phyloP scores from a whole-genome alignment of 345 rosid species.

The Salix exigua region DNA sequence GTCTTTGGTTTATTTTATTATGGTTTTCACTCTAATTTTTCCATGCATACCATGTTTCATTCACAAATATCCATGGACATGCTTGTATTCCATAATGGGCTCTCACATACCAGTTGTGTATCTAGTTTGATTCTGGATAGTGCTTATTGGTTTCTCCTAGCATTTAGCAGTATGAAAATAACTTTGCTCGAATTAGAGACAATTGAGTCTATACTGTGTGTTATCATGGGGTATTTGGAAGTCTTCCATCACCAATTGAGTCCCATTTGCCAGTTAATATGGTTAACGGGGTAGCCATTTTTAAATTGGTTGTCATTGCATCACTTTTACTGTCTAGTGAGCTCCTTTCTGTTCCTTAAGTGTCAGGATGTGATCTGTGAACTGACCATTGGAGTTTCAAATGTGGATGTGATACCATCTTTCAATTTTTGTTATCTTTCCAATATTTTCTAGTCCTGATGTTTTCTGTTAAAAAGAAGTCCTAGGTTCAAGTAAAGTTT shows the following conservation, averaged over 20 bases:
- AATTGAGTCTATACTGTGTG: not conserved
- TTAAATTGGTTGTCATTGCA: not conserved
- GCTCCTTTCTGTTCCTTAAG: not conserved
- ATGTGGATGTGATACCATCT: not conserved
- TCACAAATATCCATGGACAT: not conserved
- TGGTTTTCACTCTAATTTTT: not conserved
- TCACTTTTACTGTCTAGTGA: not conserved
- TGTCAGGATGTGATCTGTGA: not conserved
- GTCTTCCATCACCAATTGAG: not conserved
- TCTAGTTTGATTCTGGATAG: not conserved
- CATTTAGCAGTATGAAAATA: not conserved
- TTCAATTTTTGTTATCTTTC: not conserved
- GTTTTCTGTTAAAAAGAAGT: not conserved
- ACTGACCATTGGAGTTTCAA: not conserved
- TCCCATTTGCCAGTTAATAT: not conserved
- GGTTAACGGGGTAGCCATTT: not conserved
- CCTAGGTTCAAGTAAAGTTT: not conserved
- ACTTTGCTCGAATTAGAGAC: not conserved
- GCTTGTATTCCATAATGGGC: not conserved
- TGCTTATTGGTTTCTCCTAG: not conserved
- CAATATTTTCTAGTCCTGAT: not conserved
- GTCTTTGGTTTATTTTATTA: not conserved
- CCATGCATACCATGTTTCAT: not conserved
- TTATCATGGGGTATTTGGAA: not conserved
- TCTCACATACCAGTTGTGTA: not conserved